phyloP scores from a whole-genome alignment of 805 yeast genomes.

The Metschnikowia amazonensis region DNA sequence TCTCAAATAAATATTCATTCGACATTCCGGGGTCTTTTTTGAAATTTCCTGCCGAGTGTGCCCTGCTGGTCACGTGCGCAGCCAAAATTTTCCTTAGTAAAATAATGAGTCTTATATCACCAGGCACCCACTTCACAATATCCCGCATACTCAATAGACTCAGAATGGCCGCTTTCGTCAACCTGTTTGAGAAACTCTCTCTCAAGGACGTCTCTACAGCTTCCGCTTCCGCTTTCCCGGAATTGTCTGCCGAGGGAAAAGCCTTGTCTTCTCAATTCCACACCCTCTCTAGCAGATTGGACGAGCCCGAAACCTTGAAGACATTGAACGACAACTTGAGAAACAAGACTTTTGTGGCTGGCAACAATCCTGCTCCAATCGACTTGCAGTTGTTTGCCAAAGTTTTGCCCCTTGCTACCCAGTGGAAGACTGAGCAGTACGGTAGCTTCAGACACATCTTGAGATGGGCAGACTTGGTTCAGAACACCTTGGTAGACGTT shows the following conservation, averaged over 20 bases:
- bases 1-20: background rate
- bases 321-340: constrained; percentile 68
- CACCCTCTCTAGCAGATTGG: constrained; percentile 61
- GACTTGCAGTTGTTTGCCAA: constrained; percentile 70
- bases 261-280: constrained; percentile 79
- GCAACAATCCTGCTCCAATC: constrained; percentile 60
- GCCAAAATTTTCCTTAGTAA: constrained; percentile 11
- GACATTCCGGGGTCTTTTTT: background rate
- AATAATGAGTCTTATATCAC: background rate
- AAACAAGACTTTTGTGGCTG: constrained; percentile 65
- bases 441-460: constrained; percentile 74
- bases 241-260: constrained; percentile 45
- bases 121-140: background rate
- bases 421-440: constrained; percentile 55
- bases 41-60: background rate
- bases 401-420: constrained; percentile 56
- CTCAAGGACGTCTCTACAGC: constrained; percentile 25
- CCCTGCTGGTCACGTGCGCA: constrained; percentile 14
- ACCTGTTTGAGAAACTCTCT: constrained; percentile 29
- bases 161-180: constrained; percentile 30
- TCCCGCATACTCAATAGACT: constrained; percentile 6
- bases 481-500: constrained; percentile 57
- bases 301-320: constrained; percentile 39
- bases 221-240: constrained; percentile 24
- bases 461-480: constrained; percentile 91